Evolutionary conservation across 495 filamentous ascomycete species (phyloP).

Genomic region (Sabuloglossum arenarium): DNA sequence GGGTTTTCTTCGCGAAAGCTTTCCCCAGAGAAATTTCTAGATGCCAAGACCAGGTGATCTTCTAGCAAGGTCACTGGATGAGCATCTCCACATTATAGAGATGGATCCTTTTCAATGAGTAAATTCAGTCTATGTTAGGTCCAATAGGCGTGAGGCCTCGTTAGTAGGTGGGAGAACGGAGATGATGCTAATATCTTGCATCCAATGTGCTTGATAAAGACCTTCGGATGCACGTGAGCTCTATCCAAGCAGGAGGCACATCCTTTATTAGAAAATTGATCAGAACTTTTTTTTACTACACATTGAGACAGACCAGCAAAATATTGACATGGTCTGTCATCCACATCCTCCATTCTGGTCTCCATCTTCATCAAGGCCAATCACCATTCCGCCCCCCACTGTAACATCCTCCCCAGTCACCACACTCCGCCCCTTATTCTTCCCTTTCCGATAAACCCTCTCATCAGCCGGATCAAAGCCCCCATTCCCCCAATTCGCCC

Average conservation of each 20-base stretch:
- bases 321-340: neutral
- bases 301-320: neutral
- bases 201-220: no score
- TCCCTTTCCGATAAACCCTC: conserved; percentile 63
- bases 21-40: conserved; percentile 2
- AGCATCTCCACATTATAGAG: no score
- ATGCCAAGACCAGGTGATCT: neutral
- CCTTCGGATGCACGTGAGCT: no score
- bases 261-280: no score
- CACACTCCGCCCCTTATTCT: conserved; percentile 6
- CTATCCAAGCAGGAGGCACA: no score
- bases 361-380: neutral
- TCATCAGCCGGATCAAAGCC: conserved; percentile 84
- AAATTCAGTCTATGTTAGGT: no score
- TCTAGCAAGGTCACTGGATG: neutral
- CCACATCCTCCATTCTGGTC: neutral
- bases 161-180: no score
- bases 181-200: no score
- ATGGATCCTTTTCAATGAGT: no score
- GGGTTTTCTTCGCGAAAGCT: neutral
- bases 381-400: neutral
- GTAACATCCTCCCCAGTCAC: conserved; percentile 5
- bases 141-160: no score
- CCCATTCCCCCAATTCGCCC: conserved; percentile 86
- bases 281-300: no score